Percentiles rank a stretch among this genome's conserved stretches.
phyloP scores from a whole-genome alignment of 202 grass and related monocot genomes.

The Elaeis oleifera region DNA sequence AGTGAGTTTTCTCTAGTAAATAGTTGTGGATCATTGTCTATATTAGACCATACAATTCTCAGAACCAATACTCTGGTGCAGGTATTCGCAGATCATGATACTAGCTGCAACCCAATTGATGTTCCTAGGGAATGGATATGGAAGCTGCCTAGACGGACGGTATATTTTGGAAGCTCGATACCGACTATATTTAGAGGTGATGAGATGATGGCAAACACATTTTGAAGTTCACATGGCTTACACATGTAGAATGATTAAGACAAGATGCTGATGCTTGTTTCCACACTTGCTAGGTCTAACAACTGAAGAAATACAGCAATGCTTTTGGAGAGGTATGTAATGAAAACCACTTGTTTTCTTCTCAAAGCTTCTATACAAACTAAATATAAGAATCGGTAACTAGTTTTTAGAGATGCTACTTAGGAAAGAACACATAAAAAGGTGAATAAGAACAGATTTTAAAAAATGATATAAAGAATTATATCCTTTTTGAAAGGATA shows the following conservation, averaged over 20 bases:
- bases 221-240: too few relatives aligned
- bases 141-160: constrained; percentile 18
- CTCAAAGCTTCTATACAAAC: background rate
- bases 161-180: constrained; percentile 41
- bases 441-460: too few relatives aligned
- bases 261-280: constrained; percentile 19
- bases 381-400: background rate
- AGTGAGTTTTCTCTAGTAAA: background rate
- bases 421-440: too few relatives aligned
- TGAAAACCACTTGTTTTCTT: constrained; percentile 5
- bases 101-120: constrained; percentile 29
- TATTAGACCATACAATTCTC: background rate
- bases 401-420: too few relatives aligned
- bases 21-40: background rate
- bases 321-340: constrained; percentile 69
- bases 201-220: background rate
- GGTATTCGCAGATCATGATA: constrained; percentile 49
- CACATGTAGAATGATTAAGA: too few relatives aligned
- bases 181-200: constrained; percentile 40
- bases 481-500: too few relatives aligned
- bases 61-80: constrained; percentile 3
- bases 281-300: constrained; percentile 43
- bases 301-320: constrained; percentile 67
- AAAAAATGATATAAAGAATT: too few relatives aligned
- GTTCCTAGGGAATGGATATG: constrained; percentile 24